Base-by-base conservation (phyloP, 163 green algal genomes). In the Volvox carteri region DNA sequence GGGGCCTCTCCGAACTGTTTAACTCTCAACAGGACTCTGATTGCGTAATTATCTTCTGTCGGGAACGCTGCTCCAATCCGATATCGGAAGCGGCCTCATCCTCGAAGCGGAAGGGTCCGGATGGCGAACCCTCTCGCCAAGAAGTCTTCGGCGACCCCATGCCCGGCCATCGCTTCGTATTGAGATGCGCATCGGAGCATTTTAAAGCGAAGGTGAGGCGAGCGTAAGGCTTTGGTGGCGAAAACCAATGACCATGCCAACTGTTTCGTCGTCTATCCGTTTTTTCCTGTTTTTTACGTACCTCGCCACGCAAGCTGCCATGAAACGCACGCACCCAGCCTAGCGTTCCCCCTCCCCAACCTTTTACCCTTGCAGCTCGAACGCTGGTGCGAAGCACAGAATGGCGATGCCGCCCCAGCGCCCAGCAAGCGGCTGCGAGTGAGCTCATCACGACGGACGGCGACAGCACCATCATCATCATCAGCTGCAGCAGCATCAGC, bases 121-220 rank as follows among this genome's bases (percentile, higher is more conserved):
- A 28, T n/a, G 68, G 2, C 4, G 35, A 18, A 4, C 8, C 44
- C 37, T 23, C 11, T 6, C 44, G 11, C 35, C 37, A 12, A 6
- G 73, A 33, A 1, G 73, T 42, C 23, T 62, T 58, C 42, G 73
- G 73, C 42, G 73, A 81, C 39, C 73, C 73, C 23, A 52, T 81
- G 42, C 73, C 73, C 8, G 73, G 44, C 1, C 73, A 81, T 54
- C n/a, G 39, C 7, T 42, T 81, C 44, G 44, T 81, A 0, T 44
- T 81, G 28, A 25, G 73, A 1, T 44, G 30, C 73, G 73, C 73
- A 4, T 81, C 73, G 19, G 44, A 81, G 6, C 42, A 65, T 25
- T 39, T 81, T 7, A 39, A 39, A 23, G 42, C 73, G 3, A 52
- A 81, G n/a, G 73, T 81, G 28, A 30, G 68, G n/a, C 60, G 12